Evolutionary conservation across 1,284 basidiomycete genomes (phyloP).

Genomic region (Austropuccinia psidii): DNA sequence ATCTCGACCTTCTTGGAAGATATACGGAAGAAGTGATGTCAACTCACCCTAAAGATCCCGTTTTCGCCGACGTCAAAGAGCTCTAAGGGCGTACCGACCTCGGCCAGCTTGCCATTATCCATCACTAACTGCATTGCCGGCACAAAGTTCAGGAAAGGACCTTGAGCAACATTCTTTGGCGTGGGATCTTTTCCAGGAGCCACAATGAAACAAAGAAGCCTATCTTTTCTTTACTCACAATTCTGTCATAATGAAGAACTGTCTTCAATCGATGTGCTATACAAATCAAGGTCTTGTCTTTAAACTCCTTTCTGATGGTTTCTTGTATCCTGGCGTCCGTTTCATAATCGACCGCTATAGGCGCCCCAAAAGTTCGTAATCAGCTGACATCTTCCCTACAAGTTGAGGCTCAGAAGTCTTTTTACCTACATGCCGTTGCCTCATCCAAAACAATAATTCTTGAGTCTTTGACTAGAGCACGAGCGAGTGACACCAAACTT

Average conservation of each 20-base stretch:
- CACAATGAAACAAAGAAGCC: no score
- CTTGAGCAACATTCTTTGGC: not conserved
- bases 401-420: not conserved
- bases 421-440: constrained; percentile 53
- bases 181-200: not conserved
- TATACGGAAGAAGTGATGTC: not conserved
- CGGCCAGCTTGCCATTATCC: not conserved
- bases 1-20: not conserved
- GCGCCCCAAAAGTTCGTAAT: no score
- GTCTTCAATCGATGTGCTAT: constrained; percentile 54
- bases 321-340: constrained; percentile 76
- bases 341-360: constrained; percentile 50
- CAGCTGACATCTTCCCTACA: not conserved
- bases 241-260: not conserved
- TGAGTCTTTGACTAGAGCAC: constrained; percentile 58
- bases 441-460: constrained; percentile 71
- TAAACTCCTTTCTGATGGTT: constrained; percentile 75
- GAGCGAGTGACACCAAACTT: constrained; percentile 46
- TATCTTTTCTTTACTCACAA: not conserved
- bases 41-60: constrained; percentile 5
- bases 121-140: not conserved
- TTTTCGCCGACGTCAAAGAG: not conserved
- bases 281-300: constrained; percentile 67
- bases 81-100: not conserved
- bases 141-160: not conserved